These are phyloP conservation scores for Colletotrichum orchidophilum DNA, from an alignment of 2,329 filamentous ascomycete species.

Conservation along the genomic window DNA sequence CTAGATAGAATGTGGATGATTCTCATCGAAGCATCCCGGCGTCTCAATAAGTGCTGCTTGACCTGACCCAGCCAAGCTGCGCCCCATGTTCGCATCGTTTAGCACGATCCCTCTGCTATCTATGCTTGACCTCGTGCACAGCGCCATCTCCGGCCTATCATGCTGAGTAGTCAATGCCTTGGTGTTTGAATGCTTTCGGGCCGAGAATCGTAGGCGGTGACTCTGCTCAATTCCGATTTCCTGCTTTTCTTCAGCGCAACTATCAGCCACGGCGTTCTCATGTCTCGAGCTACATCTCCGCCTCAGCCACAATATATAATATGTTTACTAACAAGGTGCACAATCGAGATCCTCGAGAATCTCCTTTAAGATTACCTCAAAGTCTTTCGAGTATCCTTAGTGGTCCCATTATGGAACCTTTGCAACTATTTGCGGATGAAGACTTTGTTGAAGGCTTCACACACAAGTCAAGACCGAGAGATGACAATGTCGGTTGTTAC, in stretches of 20 bases:
- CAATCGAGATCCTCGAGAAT: background rate
- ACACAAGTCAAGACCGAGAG: background rate
- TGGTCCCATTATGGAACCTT: background rate
- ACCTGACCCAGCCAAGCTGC: background rate
- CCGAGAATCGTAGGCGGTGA: conserved; percentile 6
- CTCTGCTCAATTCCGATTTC: conserved; percentile 23
- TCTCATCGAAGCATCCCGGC: background rate
- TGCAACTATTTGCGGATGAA: background rate
- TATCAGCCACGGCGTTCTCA: conserved; percentile 15
- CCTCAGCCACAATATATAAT: background rate
- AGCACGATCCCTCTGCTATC: background rate
- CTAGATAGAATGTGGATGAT: background rate
- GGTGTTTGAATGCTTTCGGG: background rate
- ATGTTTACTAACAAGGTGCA: background rate
- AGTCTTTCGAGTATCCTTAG: no score
- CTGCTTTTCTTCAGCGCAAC: conserved; percentile 7
- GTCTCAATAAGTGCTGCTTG: background rate
- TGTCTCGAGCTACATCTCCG: conserved; percentile 6
- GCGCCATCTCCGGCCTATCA: background rate
- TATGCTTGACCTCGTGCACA: background rate
- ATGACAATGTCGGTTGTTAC: background rate
- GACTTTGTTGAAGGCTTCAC: background rate
- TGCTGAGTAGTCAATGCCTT: background rate
- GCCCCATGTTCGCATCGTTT: background rate
- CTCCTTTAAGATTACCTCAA: background rate